Evolutionary conservation across 148 eudicot genomes (phyloP).

Genomic region (Dianthus caryophyllus): DNA sequence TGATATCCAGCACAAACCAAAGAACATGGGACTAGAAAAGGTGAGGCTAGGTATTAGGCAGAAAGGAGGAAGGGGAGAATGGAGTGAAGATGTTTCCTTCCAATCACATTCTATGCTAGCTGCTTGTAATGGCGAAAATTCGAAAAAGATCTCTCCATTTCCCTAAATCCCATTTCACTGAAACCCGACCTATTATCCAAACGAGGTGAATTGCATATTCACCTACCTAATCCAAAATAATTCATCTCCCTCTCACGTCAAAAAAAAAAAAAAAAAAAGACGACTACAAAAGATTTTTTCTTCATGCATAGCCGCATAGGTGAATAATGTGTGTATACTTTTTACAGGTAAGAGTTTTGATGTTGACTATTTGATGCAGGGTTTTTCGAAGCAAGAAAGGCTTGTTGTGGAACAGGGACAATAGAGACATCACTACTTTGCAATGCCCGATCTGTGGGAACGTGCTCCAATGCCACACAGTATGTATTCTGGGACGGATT

Average conservation of each 20-base stretch:
- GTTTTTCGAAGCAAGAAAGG: conserved; percentile 73
- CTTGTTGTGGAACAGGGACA: conserved; percentile 80
- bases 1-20: not conserved
- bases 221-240: not conserved
- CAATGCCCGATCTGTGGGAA: conserved; percentile 60
- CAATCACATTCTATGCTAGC: too few relatives aligned
- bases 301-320: not conserved
- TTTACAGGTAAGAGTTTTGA: not conserved
- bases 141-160: too few relatives aligned
- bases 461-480: conserved; percentile 67
- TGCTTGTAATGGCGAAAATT: too few relatives aligned
- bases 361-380: conserved; percentile 31
- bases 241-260: not conserved
- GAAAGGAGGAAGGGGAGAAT: too few relatives aligned
- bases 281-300: not conserved
- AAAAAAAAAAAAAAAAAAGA: not conserved
- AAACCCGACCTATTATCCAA: too few relatives aligned
- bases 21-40: not conserved
- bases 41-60: not conserved
- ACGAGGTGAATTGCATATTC: too few relatives aligned
- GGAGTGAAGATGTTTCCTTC: too few relatives aligned
- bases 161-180: too few relatives aligned
- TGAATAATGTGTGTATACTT: not conserved
- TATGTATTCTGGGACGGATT: conserved; percentile 86
- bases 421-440: conserved; percentile 75